Percentiles rank a stretch among this genome's conserved stretches.
Evolutionary conservation across 2,329 filamentous ascomycete genomes (phyloP).

Genomic region (Mollisiaceae sp.): DNA sequence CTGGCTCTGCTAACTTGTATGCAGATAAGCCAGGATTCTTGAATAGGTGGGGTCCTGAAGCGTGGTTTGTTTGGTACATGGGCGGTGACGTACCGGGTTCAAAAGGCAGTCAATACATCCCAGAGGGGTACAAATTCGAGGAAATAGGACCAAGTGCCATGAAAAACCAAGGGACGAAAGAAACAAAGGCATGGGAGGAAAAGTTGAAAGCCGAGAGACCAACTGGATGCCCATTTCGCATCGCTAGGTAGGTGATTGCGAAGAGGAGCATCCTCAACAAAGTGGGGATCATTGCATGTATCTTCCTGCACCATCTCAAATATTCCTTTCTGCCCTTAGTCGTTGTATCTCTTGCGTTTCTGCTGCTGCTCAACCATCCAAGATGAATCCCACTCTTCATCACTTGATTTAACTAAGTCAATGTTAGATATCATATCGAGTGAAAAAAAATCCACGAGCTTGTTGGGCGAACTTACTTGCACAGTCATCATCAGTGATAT

Average conservation of each 20-base stretch:
- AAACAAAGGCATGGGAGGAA: constrained; percentile 49
- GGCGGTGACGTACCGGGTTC: constrained; percentile 55
- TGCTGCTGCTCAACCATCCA: neutral
- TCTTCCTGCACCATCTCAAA: too few relatives aligned
- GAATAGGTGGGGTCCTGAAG: constrained; percentile 66
- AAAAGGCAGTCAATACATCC: constrained; percentile 46
- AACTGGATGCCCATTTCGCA: constrained; percentile 54
- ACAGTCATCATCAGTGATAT: neutral
- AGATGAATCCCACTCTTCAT: neutral
- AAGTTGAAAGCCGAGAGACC: constrained; percentile 46
- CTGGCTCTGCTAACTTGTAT: neutral
- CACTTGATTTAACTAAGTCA: neutral
- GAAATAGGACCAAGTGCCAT: constrained; percentile 67
- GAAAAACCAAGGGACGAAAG: constrained; percentile 55
- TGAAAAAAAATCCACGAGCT: neutral
- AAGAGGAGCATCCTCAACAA: neutral
- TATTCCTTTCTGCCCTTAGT: neutral
- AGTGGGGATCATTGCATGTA: neutral
- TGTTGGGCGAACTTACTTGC: neutral
- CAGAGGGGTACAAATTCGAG: constrained; percentile 58
- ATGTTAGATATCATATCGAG: neutral
- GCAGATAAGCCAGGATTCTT: constrained; percentile 57
- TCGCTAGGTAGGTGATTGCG: neutral
- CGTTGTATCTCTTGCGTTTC: neutral
- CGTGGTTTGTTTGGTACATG: constrained; percentile 51